phyloP scores from a whole-genome alignment of 441 rosid species.

The Pelargonium australe region DNA sequence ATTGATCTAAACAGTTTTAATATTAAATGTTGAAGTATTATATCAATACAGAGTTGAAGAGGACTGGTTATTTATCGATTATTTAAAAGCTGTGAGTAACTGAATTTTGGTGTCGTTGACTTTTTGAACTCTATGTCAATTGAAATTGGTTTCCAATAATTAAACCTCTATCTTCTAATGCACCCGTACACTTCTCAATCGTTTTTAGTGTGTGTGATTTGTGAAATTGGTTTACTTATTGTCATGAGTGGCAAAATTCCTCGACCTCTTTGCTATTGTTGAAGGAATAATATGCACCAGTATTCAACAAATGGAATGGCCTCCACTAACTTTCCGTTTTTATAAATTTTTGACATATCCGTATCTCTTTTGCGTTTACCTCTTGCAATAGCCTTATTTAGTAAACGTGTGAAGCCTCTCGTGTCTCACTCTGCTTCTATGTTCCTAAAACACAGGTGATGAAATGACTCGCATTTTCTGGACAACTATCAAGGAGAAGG shows the following conservation, averaged over 20 bases:
- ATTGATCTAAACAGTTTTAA: too few species aligned
- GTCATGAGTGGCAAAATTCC: too few species aligned
- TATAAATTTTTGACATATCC: background rate
- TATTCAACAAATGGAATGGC: background rate
- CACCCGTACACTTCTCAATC: background rate
- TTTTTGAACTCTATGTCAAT: background rate
- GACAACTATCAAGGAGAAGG: slow-evolving; percentile 78
- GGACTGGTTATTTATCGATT: too few species aligned
- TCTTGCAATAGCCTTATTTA: background rate
- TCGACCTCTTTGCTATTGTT: too few species aligned
- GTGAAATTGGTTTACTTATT: background rate
- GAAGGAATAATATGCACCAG: background rate
- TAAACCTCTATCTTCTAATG: background rate
- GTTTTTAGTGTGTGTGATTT: background rate
- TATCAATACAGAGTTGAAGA: too few species aligned
- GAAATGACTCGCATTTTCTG: slow-evolving; percentile 84
- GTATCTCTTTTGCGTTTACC: background rate
- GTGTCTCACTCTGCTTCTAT: background rate
- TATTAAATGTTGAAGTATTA: too few species aligned
- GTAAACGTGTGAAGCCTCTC: background rate
- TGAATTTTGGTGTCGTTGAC: background rate
- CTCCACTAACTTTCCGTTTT: background rate
- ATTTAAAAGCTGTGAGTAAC: background rate
- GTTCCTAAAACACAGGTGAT: slow-evolving; percentile 43
- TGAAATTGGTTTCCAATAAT: background rate